Base-by-base conservation (phyloP, 768 basidiomycete species). In the Ramaria sp. region DNA sequence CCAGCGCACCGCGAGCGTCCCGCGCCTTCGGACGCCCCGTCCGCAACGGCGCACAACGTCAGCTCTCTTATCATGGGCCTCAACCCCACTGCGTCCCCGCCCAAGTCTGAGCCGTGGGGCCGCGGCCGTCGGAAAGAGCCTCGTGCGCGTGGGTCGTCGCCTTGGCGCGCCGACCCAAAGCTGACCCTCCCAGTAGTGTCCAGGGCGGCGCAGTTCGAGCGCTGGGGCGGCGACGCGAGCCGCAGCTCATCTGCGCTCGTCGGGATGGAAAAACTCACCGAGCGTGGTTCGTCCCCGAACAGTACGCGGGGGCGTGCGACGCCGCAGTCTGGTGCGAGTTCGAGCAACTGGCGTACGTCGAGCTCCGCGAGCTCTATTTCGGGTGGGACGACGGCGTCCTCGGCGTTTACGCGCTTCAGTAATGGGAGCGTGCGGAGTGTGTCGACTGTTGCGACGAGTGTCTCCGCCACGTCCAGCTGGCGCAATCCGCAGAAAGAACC, bases 361-460 rank as follows among this genome's bases (percentile, higher is more conserved):
- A 81, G 79, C 63, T 20, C 51, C 17, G 77, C 83, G 37, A 81
- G 79, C 63, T 83, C 84, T 3, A 75, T 78, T 62, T 70, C 77
- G 12, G 86, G 83, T 64, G 82, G 84, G 11, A 80, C 78, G 61
- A 81, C 84, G 13, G 84, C 83, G 9, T 77, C 81, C 22, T 83
- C 80, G 20, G 82, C 82, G 34, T 91, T 90, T 64, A 90, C 89
- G 22, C 74, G 84, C 59, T 89, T 86, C 72, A 90, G 87, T 71
- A 86, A 86, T 64, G 65, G 66, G 47, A 79, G 72, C 57, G 64
- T 75, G 57, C 76, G 86, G 55, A 89, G 87, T 61, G 75, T 90
- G 42, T 86, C 86, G 20, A 91, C 90, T 4, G 80, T 80, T 56
- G 89, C 88, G 45, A 92, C 90, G 15, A 88, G 86, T 62, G 79